Percentiles rank a stretch among this genome's conserved stretches.
Evolutionary conservation across 345 rosid species (phyloP).

Genomic region (Citrus sp.): DNA sequence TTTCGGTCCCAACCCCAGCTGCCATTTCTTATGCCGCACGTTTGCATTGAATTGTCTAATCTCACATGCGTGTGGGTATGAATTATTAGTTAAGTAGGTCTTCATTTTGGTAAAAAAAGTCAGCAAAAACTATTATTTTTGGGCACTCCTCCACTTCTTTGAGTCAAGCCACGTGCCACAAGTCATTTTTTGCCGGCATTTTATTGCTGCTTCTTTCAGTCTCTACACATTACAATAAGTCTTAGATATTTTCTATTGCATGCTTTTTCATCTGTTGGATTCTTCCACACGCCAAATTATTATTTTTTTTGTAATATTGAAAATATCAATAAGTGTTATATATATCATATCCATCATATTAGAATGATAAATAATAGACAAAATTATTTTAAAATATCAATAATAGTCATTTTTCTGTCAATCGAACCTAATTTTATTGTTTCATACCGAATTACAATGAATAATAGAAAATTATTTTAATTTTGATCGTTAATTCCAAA

Average conservation of each 20-base stretch:
- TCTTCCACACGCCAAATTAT: background rate
- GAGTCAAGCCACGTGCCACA: background rate
- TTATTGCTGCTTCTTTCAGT: background rate
- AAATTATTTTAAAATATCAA: too few relatives aligned
- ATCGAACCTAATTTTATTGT: background rate
- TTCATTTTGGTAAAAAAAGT: background rate
- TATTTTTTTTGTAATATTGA: too few relatives aligned
- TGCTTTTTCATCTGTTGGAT: background rate
- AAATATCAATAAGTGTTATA: background rate
- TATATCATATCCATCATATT: background rate
- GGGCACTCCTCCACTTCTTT: background rate
- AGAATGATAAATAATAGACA: background rate
- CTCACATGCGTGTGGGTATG: conserved; percentile 11
- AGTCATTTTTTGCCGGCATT: background rate
- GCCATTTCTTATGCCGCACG: conserved; percentile 22
- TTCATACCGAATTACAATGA: background rate
- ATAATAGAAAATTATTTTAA: background rate
- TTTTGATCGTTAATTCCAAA: background rate
- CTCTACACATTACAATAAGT: background rate
- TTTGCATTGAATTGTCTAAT: conserved; percentile 4
- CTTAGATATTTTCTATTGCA: background rate
- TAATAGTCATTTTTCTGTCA: background rate
- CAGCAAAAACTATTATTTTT: background rate
- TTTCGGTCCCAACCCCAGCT: conserved; percentile 5
- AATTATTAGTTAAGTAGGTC: background rate